phyloP scores from a whole-genome alignment of 441 rosid genomes.

The Gossypium schwendimanii region DNA sequence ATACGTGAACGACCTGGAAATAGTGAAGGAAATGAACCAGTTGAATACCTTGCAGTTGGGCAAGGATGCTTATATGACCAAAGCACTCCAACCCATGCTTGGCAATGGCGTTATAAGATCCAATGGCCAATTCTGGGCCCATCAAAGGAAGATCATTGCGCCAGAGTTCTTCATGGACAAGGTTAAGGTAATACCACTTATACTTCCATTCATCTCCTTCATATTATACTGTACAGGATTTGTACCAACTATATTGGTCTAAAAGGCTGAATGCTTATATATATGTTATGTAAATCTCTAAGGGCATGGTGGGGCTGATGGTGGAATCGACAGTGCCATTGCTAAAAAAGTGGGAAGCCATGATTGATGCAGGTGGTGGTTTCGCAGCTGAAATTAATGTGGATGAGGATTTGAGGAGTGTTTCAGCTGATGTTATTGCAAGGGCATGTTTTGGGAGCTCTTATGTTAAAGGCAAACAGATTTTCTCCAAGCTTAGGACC shows the following conservation, averaged over 20 bases:
- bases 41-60: conserved; percentile 55
- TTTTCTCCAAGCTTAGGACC: conserved; percentile 65
- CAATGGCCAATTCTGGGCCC: conserved; percentile 66
- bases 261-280: background rate
- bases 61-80: conserved; percentile 58
- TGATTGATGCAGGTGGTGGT: conserved; percentile 33
- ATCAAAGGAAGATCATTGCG: conserved; percentile 63
- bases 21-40: conserved; percentile 66
- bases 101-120: conserved; percentile 71
- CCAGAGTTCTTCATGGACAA: conserved; percentile 71
- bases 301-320: conserved; percentile 62
- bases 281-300: background rate
- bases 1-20: conserved; percentile 53
- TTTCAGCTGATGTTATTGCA: conserved; percentile 68
- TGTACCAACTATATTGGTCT: background rate
- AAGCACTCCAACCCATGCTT: conserved; percentile 51
- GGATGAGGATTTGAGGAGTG: conserved; percentile 54
- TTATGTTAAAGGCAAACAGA: conserved; percentile 52
- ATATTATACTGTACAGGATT: too few species aligned
- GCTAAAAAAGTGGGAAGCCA: conserved; percentile 49
- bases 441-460: conserved; percentile 79
- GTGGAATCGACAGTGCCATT: conserved; percentile 53
- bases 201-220: background rate
- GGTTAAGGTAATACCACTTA: conserved; percentile 39
- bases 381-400: conserved; percentile 44